These are phyloP conservation scores for Eudorina sp. DNA, from an alignment of 139 green algal species.

Conservation along the genomic window DNA sequence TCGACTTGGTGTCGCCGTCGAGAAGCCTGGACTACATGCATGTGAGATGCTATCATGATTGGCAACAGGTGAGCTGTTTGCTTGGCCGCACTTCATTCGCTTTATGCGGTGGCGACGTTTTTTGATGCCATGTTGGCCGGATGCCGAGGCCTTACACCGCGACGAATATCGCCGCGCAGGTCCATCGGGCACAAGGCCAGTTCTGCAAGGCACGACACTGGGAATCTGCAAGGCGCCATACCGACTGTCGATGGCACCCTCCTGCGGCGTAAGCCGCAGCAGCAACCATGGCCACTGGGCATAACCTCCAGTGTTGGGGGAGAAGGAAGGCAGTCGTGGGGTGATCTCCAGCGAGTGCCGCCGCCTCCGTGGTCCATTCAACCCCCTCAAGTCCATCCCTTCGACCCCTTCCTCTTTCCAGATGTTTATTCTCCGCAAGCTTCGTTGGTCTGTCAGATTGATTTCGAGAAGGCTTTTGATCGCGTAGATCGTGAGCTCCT, in stretches of 20 bases:
- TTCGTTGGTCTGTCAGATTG: too few species aligned
- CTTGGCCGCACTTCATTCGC: neutral
- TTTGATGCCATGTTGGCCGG: neutral
- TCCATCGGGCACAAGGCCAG: constrained; percentile 9
- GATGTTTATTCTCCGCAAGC: too few species aligned
- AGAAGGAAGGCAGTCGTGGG: too few species aligned
- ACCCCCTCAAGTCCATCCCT: too few species aligned
- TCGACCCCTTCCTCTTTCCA: too few species aligned
- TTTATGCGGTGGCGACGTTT: neutral
- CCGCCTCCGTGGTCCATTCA: too few species aligned
- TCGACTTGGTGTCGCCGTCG: neutral
- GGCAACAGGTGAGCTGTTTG: constrained; percentile 21
- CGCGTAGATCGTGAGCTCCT: too few species aligned
- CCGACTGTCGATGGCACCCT: neutral
- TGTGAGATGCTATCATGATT: constrained; percentile 16
- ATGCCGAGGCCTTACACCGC: too few species aligned
- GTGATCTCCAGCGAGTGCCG: too few species aligned
- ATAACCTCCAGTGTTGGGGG: too few species aligned
- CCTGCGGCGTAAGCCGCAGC: neutral
- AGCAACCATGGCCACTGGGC: neutral
- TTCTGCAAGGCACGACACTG: constrained; percentile 28
- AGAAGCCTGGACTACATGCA: constrained; percentile 33
- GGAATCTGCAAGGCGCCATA: constrained; percentile 32
- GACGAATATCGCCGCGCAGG: neutral
- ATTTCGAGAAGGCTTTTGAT: too few species aligned